These are phyloP conservation scores for Cercospora zeae-maydis DNA, from an alignment of 2,329 filamentous ascomycete genomes.

Conservation along the genomic window DNA sequence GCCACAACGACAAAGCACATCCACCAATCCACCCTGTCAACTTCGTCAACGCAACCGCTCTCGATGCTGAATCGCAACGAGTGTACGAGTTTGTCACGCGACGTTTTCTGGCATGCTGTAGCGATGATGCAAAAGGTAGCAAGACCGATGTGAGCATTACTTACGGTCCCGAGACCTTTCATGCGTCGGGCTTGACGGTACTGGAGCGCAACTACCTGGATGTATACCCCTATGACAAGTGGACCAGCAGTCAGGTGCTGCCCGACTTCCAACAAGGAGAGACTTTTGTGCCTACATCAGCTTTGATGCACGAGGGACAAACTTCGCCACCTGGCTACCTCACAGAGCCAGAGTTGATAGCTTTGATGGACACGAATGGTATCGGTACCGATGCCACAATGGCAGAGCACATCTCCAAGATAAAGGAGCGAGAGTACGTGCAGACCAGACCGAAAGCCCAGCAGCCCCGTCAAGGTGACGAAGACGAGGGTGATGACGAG, in stretches of 20 bases:
- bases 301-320: constrained; percentile 85
- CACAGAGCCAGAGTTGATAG: constrained; percentile 92
- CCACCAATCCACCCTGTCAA: constrained; percentile 94
- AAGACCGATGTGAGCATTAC: constrained; percentile 79
- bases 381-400: constrained; percentile 98
- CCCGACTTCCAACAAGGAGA: constrained; percentile 78
- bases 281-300: constrained; percentile 80
- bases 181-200: constrained; percentile 77
- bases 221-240: constrained; percentile 93
- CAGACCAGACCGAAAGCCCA: constrained; percentile 55
- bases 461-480: constrained; percentile 31
- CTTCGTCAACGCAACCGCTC: constrained; percentile 63
- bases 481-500: constrained; percentile 27
- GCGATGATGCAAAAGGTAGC: constrained; percentile 84
- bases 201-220: constrained; percentile 89
- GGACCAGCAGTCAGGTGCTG: constrained; percentile 81
- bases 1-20: constrained; percentile 93
- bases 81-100: constrained; percentile 92
- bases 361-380: constrained; percentile 96
- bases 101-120: constrained; percentile 91
- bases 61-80: constrained; percentile 61
- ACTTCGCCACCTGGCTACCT: constrained; percentile 80
- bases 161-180: constrained; percentile 80
- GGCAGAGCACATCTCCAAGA: constrained; percentile 97
- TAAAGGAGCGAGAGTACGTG: constrained; percentile 86